A percentile compares a stretch with the other conserved stretches of the same genome.
Evolutionary conservation across 2,329 filamentous ascomycete genomes (phyloP).

Genomic region (Neocatenulostroma microsporum): DNA sequence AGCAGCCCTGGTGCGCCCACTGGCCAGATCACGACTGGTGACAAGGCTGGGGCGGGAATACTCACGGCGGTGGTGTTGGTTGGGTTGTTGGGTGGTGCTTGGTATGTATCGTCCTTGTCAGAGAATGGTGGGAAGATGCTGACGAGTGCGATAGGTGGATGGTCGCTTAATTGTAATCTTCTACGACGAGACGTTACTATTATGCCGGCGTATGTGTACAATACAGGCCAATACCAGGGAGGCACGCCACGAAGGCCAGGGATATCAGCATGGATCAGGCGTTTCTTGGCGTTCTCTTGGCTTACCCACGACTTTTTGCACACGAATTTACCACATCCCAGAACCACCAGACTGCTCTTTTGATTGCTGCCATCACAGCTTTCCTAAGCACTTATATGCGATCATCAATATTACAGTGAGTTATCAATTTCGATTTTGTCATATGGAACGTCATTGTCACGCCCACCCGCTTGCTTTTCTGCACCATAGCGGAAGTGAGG

Average conservation of each 20-base stretch:
- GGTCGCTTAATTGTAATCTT: conserved; percentile 24
- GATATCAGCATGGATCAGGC: too few species aligned
- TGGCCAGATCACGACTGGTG: conserved; percentile 46
- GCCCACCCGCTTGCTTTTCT: neutral
- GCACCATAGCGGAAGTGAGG: conserved; percentile 6
- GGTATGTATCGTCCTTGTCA: conserved; percentile 11
- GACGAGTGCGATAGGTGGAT: conserved; percentile 34
- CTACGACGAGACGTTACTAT: neutral
- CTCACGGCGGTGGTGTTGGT: conserved; percentile 52
- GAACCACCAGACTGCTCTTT: too few species aligned
- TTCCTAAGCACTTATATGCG: too few species aligned
- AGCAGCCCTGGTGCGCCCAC: conserved; percentile 25
- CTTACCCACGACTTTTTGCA: too few species aligned
- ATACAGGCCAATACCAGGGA: neutral
- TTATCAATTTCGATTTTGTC: too few species aligned
- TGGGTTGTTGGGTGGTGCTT: conserved; percentile 48
- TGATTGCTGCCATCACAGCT: neutral
- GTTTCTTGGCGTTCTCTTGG: too few species aligned
- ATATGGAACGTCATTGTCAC: conserved; percentile 14
- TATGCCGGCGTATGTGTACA: neutral
- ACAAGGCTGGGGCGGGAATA: conserved; percentile 62
- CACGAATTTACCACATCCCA: too few species aligned
- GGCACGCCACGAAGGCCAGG: too few species aligned
- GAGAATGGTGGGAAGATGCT: neutral
- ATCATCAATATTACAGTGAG: too few species aligned